Evolutionary conservation across 1,284 basidiomycete species (phyloP).

Genomic region (Ganoderma sinense): DNA sequence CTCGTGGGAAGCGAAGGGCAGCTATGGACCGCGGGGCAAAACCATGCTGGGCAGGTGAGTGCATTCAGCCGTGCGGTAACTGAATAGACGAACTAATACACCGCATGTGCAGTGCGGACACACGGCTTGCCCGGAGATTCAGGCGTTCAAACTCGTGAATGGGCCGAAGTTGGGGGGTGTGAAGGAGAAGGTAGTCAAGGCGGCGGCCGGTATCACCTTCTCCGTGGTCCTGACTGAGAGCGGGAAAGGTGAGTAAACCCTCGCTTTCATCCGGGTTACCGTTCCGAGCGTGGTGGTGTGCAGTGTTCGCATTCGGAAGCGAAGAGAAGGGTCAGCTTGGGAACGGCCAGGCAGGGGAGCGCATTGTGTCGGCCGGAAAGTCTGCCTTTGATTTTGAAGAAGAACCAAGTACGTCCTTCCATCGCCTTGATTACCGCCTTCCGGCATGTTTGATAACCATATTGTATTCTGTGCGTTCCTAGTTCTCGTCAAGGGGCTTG

Average conservation of each 20-base stretch:
- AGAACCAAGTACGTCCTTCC: constrained; percentile 65
- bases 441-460: constrained; percentile 16
- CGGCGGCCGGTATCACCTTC: constrained; percentile 85
- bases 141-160: constrained; percentile 69
- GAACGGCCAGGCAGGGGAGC: constrained; percentile 89
- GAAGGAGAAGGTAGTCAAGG: constrained; percentile 74
- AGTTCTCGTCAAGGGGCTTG: constrained; percentile 78
- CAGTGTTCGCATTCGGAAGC: constrained; percentile 89
- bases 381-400: constrained; percentile 83
- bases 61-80: background rate
- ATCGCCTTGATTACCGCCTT: constrained; percentile 13
- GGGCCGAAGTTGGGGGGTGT: constrained; percentile 61
- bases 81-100: background rate
- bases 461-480: constrained; percentile 3
- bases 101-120: constrained; percentile 72
- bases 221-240: constrained; percentile 82
- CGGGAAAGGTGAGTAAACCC: constrained; percentile 67
- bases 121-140: constrained; percentile 65
- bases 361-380: constrained; percentile 86
- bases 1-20: constrained; percentile 84
- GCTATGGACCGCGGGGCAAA: constrained; percentile 87
- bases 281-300: constrained; percentile 5
- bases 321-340: constrained; percentile 95
- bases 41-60: constrained; percentile 83
- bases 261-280: constrained; percentile 1